These are phyloP conservation scores for Colletotrichum sojae DNA, from an alignment of 2,329 filamentous ascomycete genomes.

Conservation along the genomic window DNA sequence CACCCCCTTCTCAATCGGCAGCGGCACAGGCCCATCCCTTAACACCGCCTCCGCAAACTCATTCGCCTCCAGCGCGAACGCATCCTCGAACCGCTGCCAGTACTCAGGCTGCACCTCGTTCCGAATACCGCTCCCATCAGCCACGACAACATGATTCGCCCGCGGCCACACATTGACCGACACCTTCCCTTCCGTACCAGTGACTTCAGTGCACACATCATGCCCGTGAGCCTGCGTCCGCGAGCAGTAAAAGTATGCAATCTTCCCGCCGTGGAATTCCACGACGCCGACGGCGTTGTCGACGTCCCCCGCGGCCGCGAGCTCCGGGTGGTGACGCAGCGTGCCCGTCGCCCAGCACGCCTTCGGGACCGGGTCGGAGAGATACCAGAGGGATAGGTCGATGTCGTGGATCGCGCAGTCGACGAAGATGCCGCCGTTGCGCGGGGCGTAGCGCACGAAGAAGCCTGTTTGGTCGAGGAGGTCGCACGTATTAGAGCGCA, in stretches of 20 bases:
- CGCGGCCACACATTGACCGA: slow-evolving; percentile 71
- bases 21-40: slow-evolving; percentile 18
- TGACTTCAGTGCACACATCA: slow-evolving; percentile 76
- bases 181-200: slow-evolving; percentile 76
- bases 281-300: slow-evolving; percentile 66
- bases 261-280: slow-evolving; percentile 73
- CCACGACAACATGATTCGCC: slow-evolving; percentile 67
- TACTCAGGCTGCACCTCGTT: slow-evolving; percentile 73
- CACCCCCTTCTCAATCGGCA: slow-evolving; percentile 72
- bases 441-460: slow-evolving; percentile 75
- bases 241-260: slow-evolving; percentile 74
- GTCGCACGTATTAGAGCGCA: slow-evolving; percentile 77
- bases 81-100: slow-evolving; percentile 73
- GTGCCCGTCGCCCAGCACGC: slow-evolving; percentile 12
- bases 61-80: slow-evolving; percentile 73
- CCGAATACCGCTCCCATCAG: slow-evolving; percentile 66
- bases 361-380: neutral
- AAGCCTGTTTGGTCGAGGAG: slow-evolving; percentile 75
- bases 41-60: slow-evolving; percentile 73
- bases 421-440: slow-evolving; percentile 70
- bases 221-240: slow-evolving; percentile 79
- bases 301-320: slow-evolving; percentile 48
- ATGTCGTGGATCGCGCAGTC: slow-evolving; percentile 56
- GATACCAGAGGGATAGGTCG: slow-evolving; percentile 5
- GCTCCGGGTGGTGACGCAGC: slow-evolving; percentile 45